These are phyloP conservation scores for Aspergillus fischeri DNA, from an alignment of 2,329 filamentous ascomycete genomes.

Conservation along the genomic window DNA sequence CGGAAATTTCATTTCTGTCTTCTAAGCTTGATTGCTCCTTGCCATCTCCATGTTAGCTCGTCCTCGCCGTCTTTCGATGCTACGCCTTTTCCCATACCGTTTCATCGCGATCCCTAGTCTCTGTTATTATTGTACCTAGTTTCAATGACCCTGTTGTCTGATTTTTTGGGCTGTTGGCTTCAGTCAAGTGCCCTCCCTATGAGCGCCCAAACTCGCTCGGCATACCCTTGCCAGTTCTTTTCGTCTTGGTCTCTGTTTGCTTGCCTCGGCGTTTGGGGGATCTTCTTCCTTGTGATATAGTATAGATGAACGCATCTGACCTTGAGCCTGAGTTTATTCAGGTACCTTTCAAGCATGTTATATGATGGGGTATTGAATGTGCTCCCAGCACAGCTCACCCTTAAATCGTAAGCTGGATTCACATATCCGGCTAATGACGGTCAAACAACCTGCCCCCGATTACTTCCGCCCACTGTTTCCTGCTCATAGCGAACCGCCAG, in stretches of 20 bases:
- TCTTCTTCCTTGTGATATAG: conserved; percentile 25
- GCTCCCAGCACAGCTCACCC: neutral
- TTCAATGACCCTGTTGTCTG: conserved; percentile 3
- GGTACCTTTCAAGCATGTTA: neutral
- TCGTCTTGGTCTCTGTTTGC: conserved; percentile 12
- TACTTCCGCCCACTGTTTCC: too few species aligned
- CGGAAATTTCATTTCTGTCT: conserved; percentile 97
- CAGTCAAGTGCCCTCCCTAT: conserved; percentile 5
- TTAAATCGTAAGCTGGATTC: neutral
- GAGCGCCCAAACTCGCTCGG: conserved; percentile 25
- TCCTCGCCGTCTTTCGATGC: conserved; percentile 12
- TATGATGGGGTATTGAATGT: neutral
- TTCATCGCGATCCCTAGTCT: conserved; percentile 26
- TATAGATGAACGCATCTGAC: conserved; percentile 9
- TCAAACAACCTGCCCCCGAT: too few species aligned
- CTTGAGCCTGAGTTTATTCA: neutral
- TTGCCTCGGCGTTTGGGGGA: conserved; percentile 25
- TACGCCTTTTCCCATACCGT: conserved; percentile 14
- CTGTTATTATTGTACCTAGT: conserved; percentile 17
- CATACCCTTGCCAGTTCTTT: conserved; percentile 18
- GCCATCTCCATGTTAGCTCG: conserved; percentile 11
- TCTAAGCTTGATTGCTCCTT: conserved; percentile 50
- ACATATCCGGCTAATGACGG: neutral
- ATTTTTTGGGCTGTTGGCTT: neutral
- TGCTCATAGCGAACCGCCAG: too few species aligned